A percentile compares a stretch with the other conserved stretches of the same genome.
Conservation (phyloP, 176 grass and related monocot genomes). For the Phoenix roebelenii region DNA sequence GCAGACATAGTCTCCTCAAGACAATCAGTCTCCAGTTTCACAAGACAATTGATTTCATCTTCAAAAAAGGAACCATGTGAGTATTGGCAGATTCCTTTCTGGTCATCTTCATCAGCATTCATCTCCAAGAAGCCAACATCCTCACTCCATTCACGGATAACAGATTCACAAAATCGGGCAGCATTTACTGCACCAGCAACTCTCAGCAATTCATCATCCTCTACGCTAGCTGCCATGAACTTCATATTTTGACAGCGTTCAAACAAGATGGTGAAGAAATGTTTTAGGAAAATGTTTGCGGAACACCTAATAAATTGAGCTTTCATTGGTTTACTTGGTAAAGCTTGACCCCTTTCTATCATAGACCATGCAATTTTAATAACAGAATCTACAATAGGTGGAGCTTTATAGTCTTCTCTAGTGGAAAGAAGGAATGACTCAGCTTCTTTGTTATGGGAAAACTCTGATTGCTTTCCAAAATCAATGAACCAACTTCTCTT, state of each 20-base stretch:
- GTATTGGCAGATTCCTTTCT: background rate
- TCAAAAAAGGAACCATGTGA: slow-evolving; percentile 48
- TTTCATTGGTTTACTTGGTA: slow-evolving; percentile 45
- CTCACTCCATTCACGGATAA: slow-evolving; percentile 73
- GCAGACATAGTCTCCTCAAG: slow-evolving; percentile 74
- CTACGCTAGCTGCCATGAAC: slow-evolving; percentile 35
- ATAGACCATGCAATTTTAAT: slow-evolving; percentile 66
- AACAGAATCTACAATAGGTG: slow-evolving; percentile 58
- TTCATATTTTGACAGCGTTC: slow-evolving; percentile 43
- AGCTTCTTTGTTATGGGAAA: slow-evolving; percentile 28
- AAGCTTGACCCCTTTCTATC: slow-evolving; percentile 59
- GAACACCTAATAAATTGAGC: slow-evolving; percentile 57
- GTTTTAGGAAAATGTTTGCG: slow-evolving; percentile 51
- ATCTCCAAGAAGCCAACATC: slow-evolving; percentile 63
- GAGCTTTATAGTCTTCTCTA: slow-evolving; percentile 78
- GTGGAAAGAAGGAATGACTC: slow-evolving; percentile 55
- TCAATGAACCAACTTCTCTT: slow-evolving; percentile 44
- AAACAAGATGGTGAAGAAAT: slow-evolving; percentile 56
- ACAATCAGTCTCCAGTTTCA: slow-evolving; percentile 69
- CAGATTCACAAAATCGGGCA: slow-evolving; percentile 53
- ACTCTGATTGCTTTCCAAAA: slow-evolving; percentile 23
- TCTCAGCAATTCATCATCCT: slow-evolving; percentile 46
- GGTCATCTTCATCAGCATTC: slow-evolving; percentile 13
- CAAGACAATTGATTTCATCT: slow-evolving; percentile 51
- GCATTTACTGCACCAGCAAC: slow-evolving; percentile 55